phyloP scores from a whole-genome alignment of 148 eudicot species.

The Nepenthes mirabilis region DNA sequence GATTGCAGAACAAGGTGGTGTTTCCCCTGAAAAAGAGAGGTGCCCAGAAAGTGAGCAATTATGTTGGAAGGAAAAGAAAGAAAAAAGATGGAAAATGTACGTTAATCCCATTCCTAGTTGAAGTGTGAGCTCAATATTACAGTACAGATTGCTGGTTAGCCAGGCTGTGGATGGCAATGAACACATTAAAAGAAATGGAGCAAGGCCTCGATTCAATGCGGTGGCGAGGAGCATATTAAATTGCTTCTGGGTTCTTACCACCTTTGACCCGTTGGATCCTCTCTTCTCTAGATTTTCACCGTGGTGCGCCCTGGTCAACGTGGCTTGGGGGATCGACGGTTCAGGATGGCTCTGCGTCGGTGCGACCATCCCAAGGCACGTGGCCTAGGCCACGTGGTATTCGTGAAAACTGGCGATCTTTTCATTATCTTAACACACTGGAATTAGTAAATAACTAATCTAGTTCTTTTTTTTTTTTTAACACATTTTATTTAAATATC shows the following conservation, averaged over 20 bases:
- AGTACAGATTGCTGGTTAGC: neutral
- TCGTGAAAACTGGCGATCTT: neutral
- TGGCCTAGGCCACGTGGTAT: conserved; percentile 10
- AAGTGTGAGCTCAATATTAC: neutral
- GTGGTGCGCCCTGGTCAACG: neutral
- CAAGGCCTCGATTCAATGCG: neutral
- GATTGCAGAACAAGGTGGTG: neutral
- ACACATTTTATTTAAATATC: too few species aligned
- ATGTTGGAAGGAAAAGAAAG: conserved; percentile 1
- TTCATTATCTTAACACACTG: too few species aligned
- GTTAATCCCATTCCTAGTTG: neutral
- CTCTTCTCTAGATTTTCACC: neutral
- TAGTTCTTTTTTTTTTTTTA: too few species aligned
- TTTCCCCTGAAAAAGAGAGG: neutral
- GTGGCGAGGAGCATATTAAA: neutral
- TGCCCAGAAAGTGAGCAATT: neutral
- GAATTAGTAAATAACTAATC: too few species aligned
- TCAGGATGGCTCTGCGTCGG: conserved; percentile 4
- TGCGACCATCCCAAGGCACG: conserved; percentile 9
- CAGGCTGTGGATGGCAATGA: neutral
- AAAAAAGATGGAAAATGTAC: conserved; percentile 3
- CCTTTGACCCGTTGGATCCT: conserved; percentile 1
- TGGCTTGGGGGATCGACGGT: conserved; percentile 10
- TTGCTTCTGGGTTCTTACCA: neutral
- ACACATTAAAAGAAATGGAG: conserved; percentile 1